These are phyloP conservation scores for Puccinia novopanici DNA, from an alignment of 1,284 basidiomycete genomes.

Conservation along the genomic window DNA sequence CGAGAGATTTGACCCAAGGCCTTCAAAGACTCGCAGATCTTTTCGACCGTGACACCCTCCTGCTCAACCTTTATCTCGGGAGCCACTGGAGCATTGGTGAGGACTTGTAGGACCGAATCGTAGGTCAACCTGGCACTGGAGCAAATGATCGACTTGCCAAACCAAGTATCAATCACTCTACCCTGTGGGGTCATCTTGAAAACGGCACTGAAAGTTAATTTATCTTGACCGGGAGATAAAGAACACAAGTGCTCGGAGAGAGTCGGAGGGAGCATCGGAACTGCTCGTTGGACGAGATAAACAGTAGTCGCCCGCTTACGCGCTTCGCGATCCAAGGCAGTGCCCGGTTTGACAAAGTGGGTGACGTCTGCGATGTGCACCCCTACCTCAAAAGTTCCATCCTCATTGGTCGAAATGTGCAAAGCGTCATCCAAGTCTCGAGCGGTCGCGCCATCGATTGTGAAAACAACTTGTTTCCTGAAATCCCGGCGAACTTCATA, in stretches of 20 bases:
- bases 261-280: conserved; percentile 92
- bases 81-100: conserved; percentile 63
- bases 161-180: conserved; percentile 81
- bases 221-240: conserved; percentile 79
- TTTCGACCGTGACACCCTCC: conserved; percentile 12
- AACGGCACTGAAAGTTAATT: conserved; percentile 82
- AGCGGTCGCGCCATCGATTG: conserved; percentile 84
- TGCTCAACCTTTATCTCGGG: conserved; percentile 36
- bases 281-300: conserved; percentile 89
- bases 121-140: conserved; percentile 74
- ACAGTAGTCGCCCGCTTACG: conserved; percentile 95
- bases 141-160: conserved; percentile 90
- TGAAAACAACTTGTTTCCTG: conserved; percentile 81
- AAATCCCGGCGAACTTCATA: conserved; percentile 80
- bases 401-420: conserved; percentile 81
- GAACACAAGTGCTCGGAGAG: conserved; percentile 91
- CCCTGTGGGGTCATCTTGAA: conserved; percentile 85
- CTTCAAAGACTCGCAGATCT: conserved; percentile 28
- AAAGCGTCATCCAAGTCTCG: conserved; percentile 94
- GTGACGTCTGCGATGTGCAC: conserved; percentile 96
- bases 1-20: conserved; percentile 65
- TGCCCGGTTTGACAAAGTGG: conserved; percentile 76
- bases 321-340: conserved; percentile 93
- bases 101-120: conserved; percentile 76
- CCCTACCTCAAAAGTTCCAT: conserved; percentile 86